A percentile compares a stretch with the other conserved stretches of the same genome.
Conservation (phyloP, 176 grass and related monocot species). For the Juncus effusus region DNA sequence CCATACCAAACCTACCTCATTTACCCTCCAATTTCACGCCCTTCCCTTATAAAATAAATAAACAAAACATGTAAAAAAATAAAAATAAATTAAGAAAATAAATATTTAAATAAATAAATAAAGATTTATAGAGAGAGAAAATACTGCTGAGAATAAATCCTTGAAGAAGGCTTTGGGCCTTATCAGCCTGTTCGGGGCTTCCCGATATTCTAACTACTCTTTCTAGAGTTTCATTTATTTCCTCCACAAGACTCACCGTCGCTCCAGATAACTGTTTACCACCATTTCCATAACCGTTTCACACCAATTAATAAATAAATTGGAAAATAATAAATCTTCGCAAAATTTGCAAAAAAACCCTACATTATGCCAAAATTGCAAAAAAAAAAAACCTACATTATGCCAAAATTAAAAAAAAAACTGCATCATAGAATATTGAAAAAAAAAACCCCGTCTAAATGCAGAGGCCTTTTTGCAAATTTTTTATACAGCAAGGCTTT, state of each 20-base stretch:
- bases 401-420: not conserved
- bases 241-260: slow-evolving; percentile 63
- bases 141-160: slow-evolving; percentile 98
- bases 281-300: too few species aligned
- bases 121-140: slow-evolving; percentile 23
- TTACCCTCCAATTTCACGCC: too few species aligned
- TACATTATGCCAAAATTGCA: not conserved
- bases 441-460: not conserved
- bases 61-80: not conserved
- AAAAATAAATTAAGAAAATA: slow-evolving; percentile 2
- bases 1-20: too few species aligned
- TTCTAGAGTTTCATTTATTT: slow-evolving; percentile 45
- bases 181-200: slow-evolving; percentile 81
- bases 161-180: slow-evolving; percentile 83
- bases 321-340: slow-evolving; percentile 8
- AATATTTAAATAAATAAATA: not conserved
- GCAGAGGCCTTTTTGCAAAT: too few species aligned
- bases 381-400: not conserved
- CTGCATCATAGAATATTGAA: not conserved
- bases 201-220: slow-evolving; percentile 91
- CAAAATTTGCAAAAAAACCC: not conserved
- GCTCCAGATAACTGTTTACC: slow-evolving; percentile 84
- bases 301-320: not conserved
- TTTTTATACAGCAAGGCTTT: too few species aligned
- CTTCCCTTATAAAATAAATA: not conserved